These are phyloP conservation scores for Blastocystis sp. DNA, from an alignment of 352 stramenopile species.

Conservation along the genomic window DNA sequence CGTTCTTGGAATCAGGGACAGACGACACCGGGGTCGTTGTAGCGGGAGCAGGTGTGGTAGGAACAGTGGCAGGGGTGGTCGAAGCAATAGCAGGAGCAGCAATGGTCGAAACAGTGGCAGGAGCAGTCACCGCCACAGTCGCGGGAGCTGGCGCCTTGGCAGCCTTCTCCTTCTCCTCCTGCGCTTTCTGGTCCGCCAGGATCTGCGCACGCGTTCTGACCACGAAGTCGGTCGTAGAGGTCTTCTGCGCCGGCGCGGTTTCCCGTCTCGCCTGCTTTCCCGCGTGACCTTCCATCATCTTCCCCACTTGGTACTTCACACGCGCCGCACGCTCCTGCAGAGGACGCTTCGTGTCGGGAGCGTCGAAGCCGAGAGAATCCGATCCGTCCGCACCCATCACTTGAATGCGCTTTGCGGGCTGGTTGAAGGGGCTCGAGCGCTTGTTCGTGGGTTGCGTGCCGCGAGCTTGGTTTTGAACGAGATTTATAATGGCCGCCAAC, in stretches of 20 bases:
- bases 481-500: not conserved
- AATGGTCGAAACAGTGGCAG: not conserved
- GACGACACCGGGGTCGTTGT: not conserved
- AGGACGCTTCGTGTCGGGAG: not conserved
- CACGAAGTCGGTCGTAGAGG: not conserved
- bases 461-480: not conserved
- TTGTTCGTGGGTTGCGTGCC: not conserved
- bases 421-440: not conserved
- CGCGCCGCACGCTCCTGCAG: not conserved
- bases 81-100: not conserved
- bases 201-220: slow-evolving; percentile 22
- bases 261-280: not conserved
- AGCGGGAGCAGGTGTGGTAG: not conserved
- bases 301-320: not conserved
- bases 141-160: not conserved
- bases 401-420: slow-evolving; percentile 19
- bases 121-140: not conserved
- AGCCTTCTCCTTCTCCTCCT: slow-evolving; percentile 1
- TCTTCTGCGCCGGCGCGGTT: not conserved
- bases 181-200: not conserved
- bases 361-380: not conserved
- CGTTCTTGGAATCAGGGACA: not conserved
- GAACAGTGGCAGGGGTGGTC: not conserved
- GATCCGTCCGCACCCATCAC: not conserved
- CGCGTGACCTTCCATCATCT: not conserved